Conservation (phyloP, 2,329 filamentous ascomycete genomes). For the Hypoxylon sp. region DNA sequence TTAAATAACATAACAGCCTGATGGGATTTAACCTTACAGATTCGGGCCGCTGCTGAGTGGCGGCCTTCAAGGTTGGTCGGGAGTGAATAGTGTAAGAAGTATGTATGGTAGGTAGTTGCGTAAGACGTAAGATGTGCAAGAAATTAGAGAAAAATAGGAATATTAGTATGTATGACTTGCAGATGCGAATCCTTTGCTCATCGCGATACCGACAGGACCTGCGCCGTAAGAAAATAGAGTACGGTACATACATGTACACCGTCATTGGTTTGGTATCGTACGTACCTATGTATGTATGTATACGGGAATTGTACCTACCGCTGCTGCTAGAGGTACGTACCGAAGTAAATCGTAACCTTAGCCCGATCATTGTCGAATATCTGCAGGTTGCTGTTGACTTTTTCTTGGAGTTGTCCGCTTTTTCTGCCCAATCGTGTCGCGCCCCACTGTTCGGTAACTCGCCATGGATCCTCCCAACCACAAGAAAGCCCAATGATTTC, state of each 20-base stretch:
- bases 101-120: too few relatives aligned
- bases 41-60: conserved; percentile 39
- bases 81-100: too few relatives aligned
- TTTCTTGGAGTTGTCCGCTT: conserved; percentile 20
- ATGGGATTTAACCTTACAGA: conserved; percentile 43
- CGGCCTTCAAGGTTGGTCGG: neutral
- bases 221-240: conserved; percentile 15
- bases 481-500: conserved; percentile 13
- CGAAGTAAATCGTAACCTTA: neutral
- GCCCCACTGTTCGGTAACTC: conserved; percentile 11
- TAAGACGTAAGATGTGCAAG: neutral
- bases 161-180: conserved; percentile 35
- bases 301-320: neutral
- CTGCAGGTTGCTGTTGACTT: conserved; percentile 26
- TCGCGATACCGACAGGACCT: conserved; percentile 38
- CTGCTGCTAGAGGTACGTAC: conserved; percentile 7
- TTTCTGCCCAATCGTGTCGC: conserved; percentile 18
- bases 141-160: conserved; percentile 21
- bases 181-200: conserved; percentile 38
- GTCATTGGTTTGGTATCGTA: conserved; percentile 5
- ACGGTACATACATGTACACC: conserved; percentile 3
- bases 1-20: conserved; percentile 29
- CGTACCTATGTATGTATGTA: neutral
- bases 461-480: conserved; percentile 24
- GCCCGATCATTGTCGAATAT: conserved; percentile 12